phyloP scores from a whole-genome alignment of 164 flowering plant genomes.

The Magnolia officinalis region DNA sequence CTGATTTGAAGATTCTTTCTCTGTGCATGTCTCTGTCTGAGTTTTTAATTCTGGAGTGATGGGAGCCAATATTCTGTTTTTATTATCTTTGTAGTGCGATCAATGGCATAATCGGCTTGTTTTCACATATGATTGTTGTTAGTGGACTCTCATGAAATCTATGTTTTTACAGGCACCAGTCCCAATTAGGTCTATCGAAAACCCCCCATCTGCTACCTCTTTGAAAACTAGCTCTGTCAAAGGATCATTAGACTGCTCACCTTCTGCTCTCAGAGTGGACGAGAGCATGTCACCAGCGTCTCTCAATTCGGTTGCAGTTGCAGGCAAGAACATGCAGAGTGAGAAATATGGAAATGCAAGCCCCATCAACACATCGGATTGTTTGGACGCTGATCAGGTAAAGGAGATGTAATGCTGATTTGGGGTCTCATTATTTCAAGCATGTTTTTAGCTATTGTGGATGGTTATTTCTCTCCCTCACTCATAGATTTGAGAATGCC shows the following conservation, averaged over 20 bases:
- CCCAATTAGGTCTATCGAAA: constrained; percentile 56
- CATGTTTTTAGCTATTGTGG: background rate
- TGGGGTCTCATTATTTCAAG: too few relatives aligned
- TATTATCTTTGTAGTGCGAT: background rate
- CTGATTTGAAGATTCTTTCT: background rate
- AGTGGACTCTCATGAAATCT: background rate
- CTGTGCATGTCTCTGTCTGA: background rate
- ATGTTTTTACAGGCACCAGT: constrained; percentile 41
- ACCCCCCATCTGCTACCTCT: constrained; percentile 47
- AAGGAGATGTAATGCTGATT: background rate
- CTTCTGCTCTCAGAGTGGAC: constrained; percentile 53
- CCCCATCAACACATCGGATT: constrained; percentile 56
- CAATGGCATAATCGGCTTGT: background rate
- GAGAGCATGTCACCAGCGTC: constrained; percentile 75
- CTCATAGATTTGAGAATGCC: too few relatives aligned
- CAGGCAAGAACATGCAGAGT: constrained; percentile 54
- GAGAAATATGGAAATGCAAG: constrained; percentile 50
- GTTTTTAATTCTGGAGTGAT: background rate
- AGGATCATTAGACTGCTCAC: constrained; percentile 52
- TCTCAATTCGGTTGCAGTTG: constrained; percentile 66
- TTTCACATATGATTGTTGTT: background rate
- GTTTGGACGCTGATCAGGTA: constrained; percentile 80
- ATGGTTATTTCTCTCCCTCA: background rate
- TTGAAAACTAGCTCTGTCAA: constrained; percentile 44
- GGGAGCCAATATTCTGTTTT: background rate